Percentiles rank a stretch among this genome's conserved stretches.
Evolutionary conservation across 768 basidiomycete genomes (phyloP).

Genomic region (Floccularia luteovirens): DNA sequence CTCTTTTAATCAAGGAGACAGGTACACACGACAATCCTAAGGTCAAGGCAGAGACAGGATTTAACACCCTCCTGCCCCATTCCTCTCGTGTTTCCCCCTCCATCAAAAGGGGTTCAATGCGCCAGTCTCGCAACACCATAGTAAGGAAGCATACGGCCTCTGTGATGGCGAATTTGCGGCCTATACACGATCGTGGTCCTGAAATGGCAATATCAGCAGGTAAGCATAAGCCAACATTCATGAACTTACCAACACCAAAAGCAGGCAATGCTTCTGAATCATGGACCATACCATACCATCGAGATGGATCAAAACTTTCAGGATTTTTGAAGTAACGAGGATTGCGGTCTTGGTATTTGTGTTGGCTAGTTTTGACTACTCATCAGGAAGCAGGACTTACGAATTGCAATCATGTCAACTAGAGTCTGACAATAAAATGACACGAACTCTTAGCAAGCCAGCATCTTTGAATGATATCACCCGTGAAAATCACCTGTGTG

Average conservation of each 20-base stretch:
- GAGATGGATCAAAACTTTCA: slow-evolving; percentile 37
- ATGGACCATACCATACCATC: slow-evolving; percentile 36
- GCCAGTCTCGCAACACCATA: slow-evolving; percentile 44
- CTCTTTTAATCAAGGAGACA: slow-evolving; percentile 22
- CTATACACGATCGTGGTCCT: slow-evolving; percentile 49
- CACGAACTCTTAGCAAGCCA: slow-evolving; percentile 29
- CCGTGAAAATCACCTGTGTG: too few species aligned
- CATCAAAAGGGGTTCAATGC: slow-evolving; percentile 35
- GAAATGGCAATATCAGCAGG: neutral
- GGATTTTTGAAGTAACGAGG: slow-evolving; percentile 42
- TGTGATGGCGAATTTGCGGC: slow-evolving; percentile 44
- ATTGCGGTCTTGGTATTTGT: slow-evolving; percentile 32
- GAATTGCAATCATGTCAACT: slow-evolving; percentile 42
- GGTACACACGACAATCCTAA: slow-evolving; percentile 25
- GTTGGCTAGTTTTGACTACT: neutral
- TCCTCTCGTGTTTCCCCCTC: slow-evolving; percentile 27
- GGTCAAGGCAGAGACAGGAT: slow-evolving; percentile 25
- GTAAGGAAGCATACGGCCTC: slow-evolving; percentile 49
- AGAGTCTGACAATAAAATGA: slow-evolving; percentile 24
- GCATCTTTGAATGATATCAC: too few species aligned
- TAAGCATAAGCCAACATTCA: neutral
- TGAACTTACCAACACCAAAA: slow-evolving; percentile 33
- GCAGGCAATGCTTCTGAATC: slow-evolving; percentile 38
- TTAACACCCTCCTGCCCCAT: slow-evolving; percentile 29
- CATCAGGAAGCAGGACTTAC: slow-evolving; percentile 19